These are phyloP conservation scores for Cyclotella cryptica DNA, from an alignment of 108 stramenopile genomes.

Conservation along the genomic window DNA sequence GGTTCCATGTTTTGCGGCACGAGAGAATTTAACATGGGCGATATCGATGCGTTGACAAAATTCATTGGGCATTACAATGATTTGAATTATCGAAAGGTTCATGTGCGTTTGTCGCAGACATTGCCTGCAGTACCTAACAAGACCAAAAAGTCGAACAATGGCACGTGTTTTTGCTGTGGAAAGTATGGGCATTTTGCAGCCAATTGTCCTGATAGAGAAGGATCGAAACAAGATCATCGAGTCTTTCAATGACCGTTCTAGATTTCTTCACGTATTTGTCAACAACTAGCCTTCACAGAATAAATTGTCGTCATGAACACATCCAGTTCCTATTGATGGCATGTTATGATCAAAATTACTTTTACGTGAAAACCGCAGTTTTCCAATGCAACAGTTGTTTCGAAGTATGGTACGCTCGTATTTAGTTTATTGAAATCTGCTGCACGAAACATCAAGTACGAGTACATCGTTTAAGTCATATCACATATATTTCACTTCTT, in stretches of 20 bases:
- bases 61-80: constrained; percentile 80
- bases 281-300: too few relatives aligned
- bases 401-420: too few relatives aligned
- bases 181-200: constrained; percentile 45
- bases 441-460: too few relatives aligned
- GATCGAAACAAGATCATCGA: neutral
- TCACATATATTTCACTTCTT: too few relatives aligned
- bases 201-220: constrained; percentile 31
- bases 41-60: constrained; percentile 55
- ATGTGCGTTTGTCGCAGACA: constrained; percentile 18
- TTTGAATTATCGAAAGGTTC: constrained; percentile 57
- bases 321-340: too few relatives aligned
- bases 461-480: too few relatives aligned
- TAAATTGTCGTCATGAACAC: too few relatives aligned
- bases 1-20: constrained; percentile 62
- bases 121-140: constrained; percentile 14
- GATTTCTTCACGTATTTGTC: too few relatives aligned
- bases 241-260: neutral
- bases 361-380: too few relatives aligned
- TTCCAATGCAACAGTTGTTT: too few relatives aligned
- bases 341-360: too few relatives aligned
- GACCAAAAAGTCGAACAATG: constrained; percentile 13
- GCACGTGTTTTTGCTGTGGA: constrained; percentile 48
- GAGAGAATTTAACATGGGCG: constrained; percentile 53
- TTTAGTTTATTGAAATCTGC: too few relatives aligned